These are phyloP conservation scores for Dichotomocladium elegans DNA, from an alignment of 371 early-diverging fungal species.

Conservation along the genomic window DNA sequence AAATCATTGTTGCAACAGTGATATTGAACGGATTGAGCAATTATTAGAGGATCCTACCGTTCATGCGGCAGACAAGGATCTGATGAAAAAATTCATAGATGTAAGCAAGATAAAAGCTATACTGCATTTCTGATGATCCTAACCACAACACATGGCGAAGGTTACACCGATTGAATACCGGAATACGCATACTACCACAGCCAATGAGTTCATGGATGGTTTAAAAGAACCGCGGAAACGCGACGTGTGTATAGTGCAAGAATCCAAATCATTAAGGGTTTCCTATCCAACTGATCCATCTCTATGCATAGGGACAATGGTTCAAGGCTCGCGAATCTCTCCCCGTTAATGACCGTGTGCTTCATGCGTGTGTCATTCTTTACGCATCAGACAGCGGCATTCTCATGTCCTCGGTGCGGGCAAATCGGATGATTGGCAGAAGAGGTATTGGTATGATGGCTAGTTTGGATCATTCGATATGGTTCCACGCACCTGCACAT, in stretches of 20 bases:
- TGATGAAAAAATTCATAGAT: conserved; percentile 1
- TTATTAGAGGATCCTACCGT: background rate
- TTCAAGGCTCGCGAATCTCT: conserved; percentile 64
- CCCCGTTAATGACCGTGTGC: conserved; percentile 47
- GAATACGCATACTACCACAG: conserved; percentile 11
- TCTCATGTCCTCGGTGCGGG: conserved; percentile 54
- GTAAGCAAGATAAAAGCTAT: too few species aligned
- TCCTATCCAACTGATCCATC: background rate
- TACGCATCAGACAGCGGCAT: conserved; percentile 61
- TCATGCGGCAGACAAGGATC: background rate
- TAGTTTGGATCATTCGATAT: conserved; percentile 83
- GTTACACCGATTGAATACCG: conserved; percentile 32
- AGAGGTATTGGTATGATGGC: conserved; percentile 69
- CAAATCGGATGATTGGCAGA: conserved; percentile 48
- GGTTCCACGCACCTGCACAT: conserved; percentile 87
- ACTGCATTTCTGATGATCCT: background rate
- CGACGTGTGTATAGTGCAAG: background rate
- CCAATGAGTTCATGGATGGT: conserved; percentile 6
- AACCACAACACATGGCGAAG: background rate
- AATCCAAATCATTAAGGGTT: too few species aligned
- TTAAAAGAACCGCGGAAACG: background rate
- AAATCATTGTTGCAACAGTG: too few species aligned
- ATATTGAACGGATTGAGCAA: background rate
- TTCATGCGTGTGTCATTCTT: conserved; percentile 64
- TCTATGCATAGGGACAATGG: conserved; percentile 52